Conservation (phyloP, 2,329 filamentous ascomycete species). For the Capronia coronata region DNA sequence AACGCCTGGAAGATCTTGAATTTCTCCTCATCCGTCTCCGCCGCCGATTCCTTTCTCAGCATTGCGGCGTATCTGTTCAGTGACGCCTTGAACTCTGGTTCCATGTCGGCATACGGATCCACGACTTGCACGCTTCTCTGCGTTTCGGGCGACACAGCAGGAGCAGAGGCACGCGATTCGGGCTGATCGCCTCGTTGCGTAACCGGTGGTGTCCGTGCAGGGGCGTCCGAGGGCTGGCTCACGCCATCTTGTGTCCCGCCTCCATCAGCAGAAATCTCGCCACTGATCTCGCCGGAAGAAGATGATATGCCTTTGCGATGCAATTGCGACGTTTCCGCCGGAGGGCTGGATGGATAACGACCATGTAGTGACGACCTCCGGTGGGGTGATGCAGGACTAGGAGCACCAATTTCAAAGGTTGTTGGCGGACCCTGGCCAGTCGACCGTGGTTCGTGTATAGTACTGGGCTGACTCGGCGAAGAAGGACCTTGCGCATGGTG, state of each 20-base stretch:
- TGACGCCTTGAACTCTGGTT: constrained; percentile 52
- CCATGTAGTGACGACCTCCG: constrained; percentile 2
- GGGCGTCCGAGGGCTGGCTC: constrained; percentile 40
- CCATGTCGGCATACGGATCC: constrained; percentile 49
- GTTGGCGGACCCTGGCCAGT: constrained; percentile 2
- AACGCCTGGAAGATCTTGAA: constrained; percentile 50
- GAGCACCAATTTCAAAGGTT: constrained; percentile 17
- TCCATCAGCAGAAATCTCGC: constrained; percentile 10
- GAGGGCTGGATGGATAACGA: constrained; percentile 1
- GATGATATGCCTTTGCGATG: constrained; percentile 4
- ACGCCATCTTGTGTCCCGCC: constrained; percentile 40
- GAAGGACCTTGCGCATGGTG: constrained; percentile 5
- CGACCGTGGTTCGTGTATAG: constrained; percentile 5
- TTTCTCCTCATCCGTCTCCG: constrained; percentile 46
- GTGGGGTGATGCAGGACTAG: constrained; percentile 17
- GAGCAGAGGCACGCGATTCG: constrained; percentile 12
- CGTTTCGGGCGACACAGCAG: neutral
- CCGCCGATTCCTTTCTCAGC: constrained; percentile 47
- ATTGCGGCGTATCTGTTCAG: constrained; percentile 50
- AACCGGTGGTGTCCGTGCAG: constrained; percentile 24
- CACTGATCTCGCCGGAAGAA: constrained; percentile 5
- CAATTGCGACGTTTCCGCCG: neutral
- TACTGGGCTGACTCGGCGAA: constrained; percentile 2
- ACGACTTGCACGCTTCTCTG: constrained; percentile 28
- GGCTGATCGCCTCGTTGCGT: constrained; percentile 1